Percentiles rank a stretch among this genome's conserved stretches.
These are phyloP conservation scores for Picochlorum sp. DNA, from an alignment of 139 green algal genomes.

Conservation along the genomic window DNA sequence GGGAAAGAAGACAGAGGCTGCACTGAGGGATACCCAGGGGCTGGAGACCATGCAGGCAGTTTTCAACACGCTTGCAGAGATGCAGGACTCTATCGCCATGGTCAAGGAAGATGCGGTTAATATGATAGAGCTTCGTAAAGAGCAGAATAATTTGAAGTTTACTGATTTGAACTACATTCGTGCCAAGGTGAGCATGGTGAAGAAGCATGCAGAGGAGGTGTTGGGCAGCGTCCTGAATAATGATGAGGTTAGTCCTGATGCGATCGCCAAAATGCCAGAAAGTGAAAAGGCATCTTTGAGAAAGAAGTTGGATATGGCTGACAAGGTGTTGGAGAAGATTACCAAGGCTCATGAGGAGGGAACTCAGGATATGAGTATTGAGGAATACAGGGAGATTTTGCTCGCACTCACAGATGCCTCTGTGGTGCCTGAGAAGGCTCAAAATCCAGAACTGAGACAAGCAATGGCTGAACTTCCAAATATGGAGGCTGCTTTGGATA, in stretches of 20 bases:
- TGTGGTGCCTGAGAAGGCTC: slow-evolving; percentile 1
- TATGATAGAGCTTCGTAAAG: slow-evolving; percentile 23
- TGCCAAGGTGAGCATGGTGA: slow-evolving; percentile 25
- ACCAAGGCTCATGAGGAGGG: slow-evolving; percentile 10
- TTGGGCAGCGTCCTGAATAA: slow-evolving; percentile 35
- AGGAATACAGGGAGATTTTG: slow-evolving; percentile 32
- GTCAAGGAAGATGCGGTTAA: slow-evolving; percentile 30
- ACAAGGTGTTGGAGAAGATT: slow-evolving; percentile 24
- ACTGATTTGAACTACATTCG: slow-evolving; percentile 36
- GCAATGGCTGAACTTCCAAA: slow-evolving; percentile 30
- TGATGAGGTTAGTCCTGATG: slow-evolving; percentile 24
- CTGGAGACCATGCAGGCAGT: slow-evolving; percentile 35
- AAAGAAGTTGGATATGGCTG: slow-evolving; percentile 23
- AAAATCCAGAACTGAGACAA: slow-evolving; percentile 10
- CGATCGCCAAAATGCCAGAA: slow-evolving; percentile 24
- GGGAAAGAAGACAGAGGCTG: slow-evolving; percentile 10
- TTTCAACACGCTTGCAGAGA: slow-evolving; percentile 36
- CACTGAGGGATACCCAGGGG: slow-evolving; percentile 7
- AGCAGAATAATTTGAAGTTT: slow-evolving; percentile 25
- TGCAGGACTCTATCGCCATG: slow-evolving; percentile 39
- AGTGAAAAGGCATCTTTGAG: slow-evolving; percentile 26
- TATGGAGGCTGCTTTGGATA: slow-evolving; percentile 26
- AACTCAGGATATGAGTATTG: slow-evolving; percentile 6
- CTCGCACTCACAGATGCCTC: slow-evolving; percentile 8
- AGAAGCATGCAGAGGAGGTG: slow-evolving; percentile 29